Evolutionary conservation across 176 grass and related monocot species (phyloP).

Genomic region (Puccinellia tenuiflora): DNA sequence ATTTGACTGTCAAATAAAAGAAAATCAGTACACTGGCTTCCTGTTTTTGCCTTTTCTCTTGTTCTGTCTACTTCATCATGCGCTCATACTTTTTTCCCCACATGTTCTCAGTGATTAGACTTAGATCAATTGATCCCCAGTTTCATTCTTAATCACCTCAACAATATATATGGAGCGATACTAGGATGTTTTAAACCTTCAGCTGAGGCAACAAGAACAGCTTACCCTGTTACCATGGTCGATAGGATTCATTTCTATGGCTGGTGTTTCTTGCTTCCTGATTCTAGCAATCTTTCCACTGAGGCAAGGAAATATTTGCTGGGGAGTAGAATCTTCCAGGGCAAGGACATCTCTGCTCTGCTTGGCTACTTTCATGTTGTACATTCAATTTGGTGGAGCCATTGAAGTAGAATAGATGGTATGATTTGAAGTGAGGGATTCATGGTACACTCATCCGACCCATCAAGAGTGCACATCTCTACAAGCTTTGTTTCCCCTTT

Average conservation of each 20-base stretch:
- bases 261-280: background rate
- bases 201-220: background rate
- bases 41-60: background rate
- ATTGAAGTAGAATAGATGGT: constrained; percentile 1
- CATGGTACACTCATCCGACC: constrained; percentile 30
- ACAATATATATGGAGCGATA: too few relatives aligned
- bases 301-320: background rate
- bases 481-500: constrained; percentile 13
- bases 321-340: background rate
- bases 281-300: background rate
- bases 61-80: background rate
- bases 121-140: too few relatives aligned
- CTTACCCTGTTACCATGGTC: background rate
- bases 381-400: constrained; percentile 4
- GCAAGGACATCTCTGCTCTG: background rate
- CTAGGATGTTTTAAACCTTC: background rate
- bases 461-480: constrained; percentile 6
- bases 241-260: background rate
- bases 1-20: background rate
- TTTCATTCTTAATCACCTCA: too few relatives aligned
- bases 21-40: too few relatives aligned
- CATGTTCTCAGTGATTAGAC: background rate
- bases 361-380: background rate
- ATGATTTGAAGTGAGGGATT: constrained; percentile 37
- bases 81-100: background rate